Evolutionary conservation across 2,329 filamentous ascomycete genomes (phyloP).

Genomic region (Botrytis cinerea): DNA sequence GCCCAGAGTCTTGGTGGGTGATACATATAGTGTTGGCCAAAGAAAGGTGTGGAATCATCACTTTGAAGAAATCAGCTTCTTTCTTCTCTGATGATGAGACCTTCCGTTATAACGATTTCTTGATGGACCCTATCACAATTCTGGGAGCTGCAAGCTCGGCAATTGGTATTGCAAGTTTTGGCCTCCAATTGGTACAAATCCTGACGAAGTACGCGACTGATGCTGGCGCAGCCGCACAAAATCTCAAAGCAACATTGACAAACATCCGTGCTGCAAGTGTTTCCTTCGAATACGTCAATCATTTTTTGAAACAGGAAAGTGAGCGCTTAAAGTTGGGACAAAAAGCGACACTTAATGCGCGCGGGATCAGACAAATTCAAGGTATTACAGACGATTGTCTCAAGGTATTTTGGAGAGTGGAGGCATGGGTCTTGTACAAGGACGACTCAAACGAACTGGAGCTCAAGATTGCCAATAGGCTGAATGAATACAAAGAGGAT

Average conservation of each 20-base stretch:
- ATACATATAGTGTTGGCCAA: no score
- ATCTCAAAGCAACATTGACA: background rate
- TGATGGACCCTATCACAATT: conserved; percentile 18
- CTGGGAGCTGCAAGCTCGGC: conserved; percentile 21
- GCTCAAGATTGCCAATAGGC: background rate
- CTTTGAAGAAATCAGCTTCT: background rate
- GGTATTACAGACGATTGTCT: conserved; percentile 4
- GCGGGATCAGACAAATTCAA: background rate
- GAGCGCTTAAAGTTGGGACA: background rate
- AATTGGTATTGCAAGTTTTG: conserved; percentile 16
- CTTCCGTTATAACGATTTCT: background rate
- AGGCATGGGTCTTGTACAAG: conserved; percentile 1
- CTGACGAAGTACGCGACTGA: conserved; percentile 8
- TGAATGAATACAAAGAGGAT: background rate
- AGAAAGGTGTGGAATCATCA: background rate
- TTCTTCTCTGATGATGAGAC: background rate
- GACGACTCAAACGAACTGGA: conserved; percentile 7
- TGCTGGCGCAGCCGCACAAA: background rate
- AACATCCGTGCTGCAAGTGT: conserved; percentile 6
- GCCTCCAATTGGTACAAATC: conserved; percentile 11
- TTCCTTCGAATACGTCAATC: background rate
- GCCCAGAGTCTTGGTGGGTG: background rate
- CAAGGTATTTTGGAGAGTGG: conserved; percentile 14
- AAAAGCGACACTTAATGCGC: background rate
- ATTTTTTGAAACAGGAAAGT: conserved; percentile 12